These are phyloP conservation scores for Phaeosphaeria sp. DNA, from an alignment of 2,329 filamentous ascomycete species.

Conservation along the genomic window DNA sequence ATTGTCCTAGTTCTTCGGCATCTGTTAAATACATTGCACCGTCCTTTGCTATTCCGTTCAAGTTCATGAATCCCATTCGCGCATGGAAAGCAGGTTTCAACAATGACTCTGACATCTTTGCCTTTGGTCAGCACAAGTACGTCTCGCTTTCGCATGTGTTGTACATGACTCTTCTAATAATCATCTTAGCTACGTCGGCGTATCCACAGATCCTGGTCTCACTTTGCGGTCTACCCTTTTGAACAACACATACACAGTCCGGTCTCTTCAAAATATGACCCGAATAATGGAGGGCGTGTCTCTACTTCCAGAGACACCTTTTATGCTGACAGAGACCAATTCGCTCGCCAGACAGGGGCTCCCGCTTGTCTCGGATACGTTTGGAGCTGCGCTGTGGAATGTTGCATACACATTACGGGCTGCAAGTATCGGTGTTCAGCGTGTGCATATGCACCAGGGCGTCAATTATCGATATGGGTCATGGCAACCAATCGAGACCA, in stretches of 20 bases:
- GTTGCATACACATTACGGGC: slow-evolving; percentile 67
- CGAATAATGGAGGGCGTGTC: slow-evolving; percentile 51
- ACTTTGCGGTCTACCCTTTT: slow-evolving; percentile 69
- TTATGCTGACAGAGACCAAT: slow-evolving; percentile 68
- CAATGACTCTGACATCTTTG: slow-evolving; percentile 58
- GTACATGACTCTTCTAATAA: not conserved
- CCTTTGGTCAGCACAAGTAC: slow-evolving; percentile 58
- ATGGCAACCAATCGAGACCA: slow-evolving; percentile 66
- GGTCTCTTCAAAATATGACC: slow-evolving; percentile 57
- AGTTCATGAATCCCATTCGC: too few relatives aligned
- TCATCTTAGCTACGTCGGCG: slow-evolving; percentile 60
- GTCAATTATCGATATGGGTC: slow-evolving; percentile 67
- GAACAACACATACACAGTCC: slow-evolving; percentile 65
- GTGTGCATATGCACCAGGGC: slow-evolving; percentile 71
- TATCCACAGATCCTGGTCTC: slow-evolving; percentile 63
- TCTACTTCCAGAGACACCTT: slow-evolving; percentile 47
- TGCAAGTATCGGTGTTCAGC: slow-evolving; percentile 61
- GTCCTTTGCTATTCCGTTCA: too few relatives aligned
- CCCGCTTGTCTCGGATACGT: slow-evolving; percentile 68
- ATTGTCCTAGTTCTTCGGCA: too few relatives aligned
- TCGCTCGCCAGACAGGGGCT: slow-evolving; percentile 68
- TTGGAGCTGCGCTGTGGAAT: slow-evolving; percentile 71
- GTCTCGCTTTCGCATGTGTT: not conserved
- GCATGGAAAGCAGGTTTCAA: slow-evolving; percentile 25
- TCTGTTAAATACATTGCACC: too few relatives aligned